Evolutionary conservation across 148 eudicot species (phyloP).

Genomic region (Nyssa sinensis): DNA sequence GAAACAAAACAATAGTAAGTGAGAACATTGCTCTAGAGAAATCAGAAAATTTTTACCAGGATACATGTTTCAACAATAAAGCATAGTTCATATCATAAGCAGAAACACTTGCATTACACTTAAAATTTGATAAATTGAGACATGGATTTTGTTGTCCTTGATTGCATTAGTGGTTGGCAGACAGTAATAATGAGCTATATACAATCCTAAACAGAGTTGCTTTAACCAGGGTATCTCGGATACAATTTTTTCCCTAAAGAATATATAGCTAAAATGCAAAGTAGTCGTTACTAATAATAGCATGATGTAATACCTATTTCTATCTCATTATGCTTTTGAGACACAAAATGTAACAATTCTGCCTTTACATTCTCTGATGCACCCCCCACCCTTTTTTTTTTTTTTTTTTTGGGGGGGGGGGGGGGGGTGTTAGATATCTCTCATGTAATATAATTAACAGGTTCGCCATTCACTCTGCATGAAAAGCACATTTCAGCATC

Average conservation of each 20-base stretch:
- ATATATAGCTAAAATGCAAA: background rate
- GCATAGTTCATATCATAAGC: background rate
- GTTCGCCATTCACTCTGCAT: no score
- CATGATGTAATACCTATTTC: background rate
- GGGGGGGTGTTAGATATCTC: no score
- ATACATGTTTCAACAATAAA: background rate
- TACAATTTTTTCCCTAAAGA: background rate
- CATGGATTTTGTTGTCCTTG: background rate
- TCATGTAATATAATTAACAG: no score
- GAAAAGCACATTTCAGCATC: no score
- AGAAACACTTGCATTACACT: background rate
- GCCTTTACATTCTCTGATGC: no score
- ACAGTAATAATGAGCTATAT: background rate
- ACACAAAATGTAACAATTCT: no score
- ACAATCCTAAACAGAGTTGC: background rate
- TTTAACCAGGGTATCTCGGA: background rate
- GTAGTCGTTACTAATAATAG: background rate
- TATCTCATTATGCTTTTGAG: no score
- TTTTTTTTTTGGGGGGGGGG: no score
- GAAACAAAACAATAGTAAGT: background rate
- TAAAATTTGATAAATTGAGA: no score
- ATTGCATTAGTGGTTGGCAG: background rate
- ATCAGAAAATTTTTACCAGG: background rate
- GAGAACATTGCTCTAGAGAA: background rate
- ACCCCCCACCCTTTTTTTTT: no score